phyloP scores from a whole-genome alignment of 257 asterid species.

The Salvia rosmarinus region DNA sequence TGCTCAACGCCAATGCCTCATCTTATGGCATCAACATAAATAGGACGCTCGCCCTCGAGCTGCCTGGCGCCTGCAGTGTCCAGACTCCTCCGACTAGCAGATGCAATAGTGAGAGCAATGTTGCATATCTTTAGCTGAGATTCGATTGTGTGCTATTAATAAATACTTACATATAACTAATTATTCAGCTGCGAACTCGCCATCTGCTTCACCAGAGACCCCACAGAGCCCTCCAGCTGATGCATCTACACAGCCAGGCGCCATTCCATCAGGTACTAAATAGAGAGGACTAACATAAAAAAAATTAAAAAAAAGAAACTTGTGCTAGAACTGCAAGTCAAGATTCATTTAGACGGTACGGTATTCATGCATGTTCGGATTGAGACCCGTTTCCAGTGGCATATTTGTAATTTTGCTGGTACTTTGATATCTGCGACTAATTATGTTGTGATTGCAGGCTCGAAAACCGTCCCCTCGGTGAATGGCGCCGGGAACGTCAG shows the following conservation, averaged over 20 bases:
- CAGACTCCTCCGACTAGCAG: slow-evolving; percentile 55
- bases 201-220: slow-evolving; percentile 41
- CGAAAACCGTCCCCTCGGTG: slow-evolving; percentile 47
- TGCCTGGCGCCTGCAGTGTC: slow-evolving; percentile 57
- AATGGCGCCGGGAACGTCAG: slow-evolving; percentile 37
- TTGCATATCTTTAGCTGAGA: too few relatives aligned
- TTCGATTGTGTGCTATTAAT: too few relatives aligned
- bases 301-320: too few relatives aligned
- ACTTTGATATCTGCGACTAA: background rate
- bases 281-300: background rate
- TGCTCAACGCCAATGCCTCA: slow-evolving; percentile 44
- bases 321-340: background rate
- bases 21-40: slow-evolving; percentile 50
- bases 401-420: background rate
- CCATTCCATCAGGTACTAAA: slow-evolving; percentile 41
- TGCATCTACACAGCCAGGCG: slow-evolving; percentile 34
- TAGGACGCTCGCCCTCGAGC: slow-evolving; percentile 53
- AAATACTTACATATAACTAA: too few relatives aligned
- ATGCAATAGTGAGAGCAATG: slow-evolving; percentile 47
- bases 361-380: too few relatives aligned
- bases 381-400: background rate
- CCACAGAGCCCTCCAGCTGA: slow-evolving; percentile 40
- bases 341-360: background rate
- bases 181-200: slow-evolving; percentile 40
- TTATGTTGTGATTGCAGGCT: slow-evolving; percentile 36